Base-by-base conservation (phyloP, 208 protist species). In the Trypanosoma caninum region DNA sequence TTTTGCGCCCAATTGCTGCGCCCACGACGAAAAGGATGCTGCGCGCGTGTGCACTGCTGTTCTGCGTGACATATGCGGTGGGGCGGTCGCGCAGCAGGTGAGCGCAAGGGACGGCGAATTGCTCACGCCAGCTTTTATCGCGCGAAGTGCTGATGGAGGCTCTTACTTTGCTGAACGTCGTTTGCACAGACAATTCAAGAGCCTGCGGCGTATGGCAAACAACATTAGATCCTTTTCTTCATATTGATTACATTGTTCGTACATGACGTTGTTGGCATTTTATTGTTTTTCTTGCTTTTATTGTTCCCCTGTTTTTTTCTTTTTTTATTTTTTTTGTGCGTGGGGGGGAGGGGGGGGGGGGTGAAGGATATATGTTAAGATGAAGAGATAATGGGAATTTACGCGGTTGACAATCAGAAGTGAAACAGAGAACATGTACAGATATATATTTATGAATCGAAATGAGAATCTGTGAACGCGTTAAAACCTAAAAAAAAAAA, bases 81-180 rank as follows among this genome's bases (percentile, higher is more conserved):
- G 16, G 11, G 35, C 22, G 14, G 7, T 13, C 18, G 55, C 33
- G 30, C 11, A 16, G 16, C 30, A n/a, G 6, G 5, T 10, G 4
- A 10, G 8, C 37, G 22, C 54, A n/a, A 22, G 38, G 4, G 35
- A 33, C 27, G 13, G 20, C 25, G 20, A 18, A n/a, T 3, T 40
- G 27, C 27, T 47, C 14, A 65, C 23, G n/a, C 59, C 59, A 11
- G n/a, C 23, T 22, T 65, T 65, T 41, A 46, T 65, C 46, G 20
- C 35, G 35, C 31, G 46, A 38, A 56, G 59, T 56, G 23, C 3
- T 22, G 59, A 65, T 16, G 18, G 6, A n/a, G 23, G 37, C 35
- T 34, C 47, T 16, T 11, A 30, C 31, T 22, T 65, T 35, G 47
- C 34, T 14, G 46, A 65, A 16, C 47, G 35, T 27, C 59, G 59